Conservation (phyloP, 2,329 filamentous ascomycete genomes). For the Rhynchosporium secalis region DNA sequence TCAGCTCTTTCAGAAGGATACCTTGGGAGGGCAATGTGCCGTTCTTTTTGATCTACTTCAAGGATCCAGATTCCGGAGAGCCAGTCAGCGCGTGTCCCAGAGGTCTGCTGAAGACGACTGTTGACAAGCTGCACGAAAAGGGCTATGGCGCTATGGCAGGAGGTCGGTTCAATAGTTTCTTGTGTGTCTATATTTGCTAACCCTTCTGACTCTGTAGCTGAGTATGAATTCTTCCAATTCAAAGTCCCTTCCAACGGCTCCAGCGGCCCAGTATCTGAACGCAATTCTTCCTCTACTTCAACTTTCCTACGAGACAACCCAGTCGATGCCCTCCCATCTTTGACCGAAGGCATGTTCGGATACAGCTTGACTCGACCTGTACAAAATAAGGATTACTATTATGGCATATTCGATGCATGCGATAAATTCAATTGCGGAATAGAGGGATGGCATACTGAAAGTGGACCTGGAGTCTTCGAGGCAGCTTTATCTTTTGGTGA, state of each 20-base stretch:
- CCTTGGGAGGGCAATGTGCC: constrained; percentile 88
- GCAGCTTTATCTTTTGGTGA: constrained; percentile 91
- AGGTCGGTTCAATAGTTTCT: constrained; percentile 54
- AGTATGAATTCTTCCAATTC: constrained; percentile 96
- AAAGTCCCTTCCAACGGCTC: constrained; percentile 57
- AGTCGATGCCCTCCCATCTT: constrained; percentile 68
- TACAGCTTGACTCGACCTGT: constrained; percentile 86
- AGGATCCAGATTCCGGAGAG: constrained; percentile 73
- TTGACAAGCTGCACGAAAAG: constrained; percentile 64
- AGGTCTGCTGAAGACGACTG: constrained; percentile 67
- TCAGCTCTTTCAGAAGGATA: constrained; percentile 76
- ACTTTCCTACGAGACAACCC: constrained; percentile 73
- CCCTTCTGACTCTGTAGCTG: constrained; percentile 55
- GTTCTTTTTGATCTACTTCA: constrained; percentile 82
- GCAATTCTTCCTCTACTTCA: constrained; percentile 68
- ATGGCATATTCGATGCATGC: constrained; percentile 81
- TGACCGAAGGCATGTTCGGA: constrained; percentile 95
- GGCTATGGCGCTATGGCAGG: constrained; percentile 88
- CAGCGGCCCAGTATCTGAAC: constrained; percentile 49
- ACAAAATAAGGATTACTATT: constrained; percentile 92
- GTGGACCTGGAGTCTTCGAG: constrained; percentile 91
- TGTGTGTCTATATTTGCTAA: constrained; percentile 1
- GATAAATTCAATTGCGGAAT: constrained; percentile 76
- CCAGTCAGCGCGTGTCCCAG: constrained; percentile 78
- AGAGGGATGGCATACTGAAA: constrained; percentile 95